Evolutionary conservation across 495 filamentous ascomycete genomes (phyloP), one percentile per base, ranked within the genome.

Genomic region (Darksidea phi): DNA sequence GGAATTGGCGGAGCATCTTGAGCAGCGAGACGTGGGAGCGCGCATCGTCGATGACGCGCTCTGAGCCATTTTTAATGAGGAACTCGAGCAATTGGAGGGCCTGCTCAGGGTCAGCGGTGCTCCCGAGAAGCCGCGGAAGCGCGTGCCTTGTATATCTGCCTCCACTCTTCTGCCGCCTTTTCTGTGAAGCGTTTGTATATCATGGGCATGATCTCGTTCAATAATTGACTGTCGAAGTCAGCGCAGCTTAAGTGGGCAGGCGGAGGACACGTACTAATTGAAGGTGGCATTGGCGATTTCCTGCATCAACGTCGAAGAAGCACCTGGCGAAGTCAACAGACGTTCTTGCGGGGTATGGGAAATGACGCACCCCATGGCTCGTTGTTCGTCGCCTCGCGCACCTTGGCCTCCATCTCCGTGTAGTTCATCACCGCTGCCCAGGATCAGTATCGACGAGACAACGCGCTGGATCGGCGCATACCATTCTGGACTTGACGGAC

Each of bases 181-280:
- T 99, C 94, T 54, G 94, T 99, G 70, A 99, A 99, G 48, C 94
- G 88, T 71, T 95, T 95, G 79, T 99, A 99, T 67, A 99, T 96
- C 89, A 99, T 89, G 47, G 94, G 94, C 94, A 99, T 99, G 71
- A 99, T 97, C 74, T 99, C 94, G 72, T 96, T 97, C 34, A 99
- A 88, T 41, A 91, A 81, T 84, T 96, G 91, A 71, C 94, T 98
- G 67, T 21, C 12, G 41, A 45, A 41, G 56, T 68, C 41, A 66
- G 61, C 20, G 61, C 69, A 43, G 48, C 36, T 26, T 21, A 17
- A 6, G 11, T 13, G 45, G 0, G 6, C 5, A 38, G 34, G 41
- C 17, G 17, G 38, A 36, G 45, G 8, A 48, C 2, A 83, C 91
- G 74, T 76, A 96, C 94, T 99, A 99, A 78, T 91, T 96, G 72